These are phyloP conservation scores for Phytophthora idaei DNA, from an alignment of 352 stramenopile species.

Conservation along the genomic window DNA sequence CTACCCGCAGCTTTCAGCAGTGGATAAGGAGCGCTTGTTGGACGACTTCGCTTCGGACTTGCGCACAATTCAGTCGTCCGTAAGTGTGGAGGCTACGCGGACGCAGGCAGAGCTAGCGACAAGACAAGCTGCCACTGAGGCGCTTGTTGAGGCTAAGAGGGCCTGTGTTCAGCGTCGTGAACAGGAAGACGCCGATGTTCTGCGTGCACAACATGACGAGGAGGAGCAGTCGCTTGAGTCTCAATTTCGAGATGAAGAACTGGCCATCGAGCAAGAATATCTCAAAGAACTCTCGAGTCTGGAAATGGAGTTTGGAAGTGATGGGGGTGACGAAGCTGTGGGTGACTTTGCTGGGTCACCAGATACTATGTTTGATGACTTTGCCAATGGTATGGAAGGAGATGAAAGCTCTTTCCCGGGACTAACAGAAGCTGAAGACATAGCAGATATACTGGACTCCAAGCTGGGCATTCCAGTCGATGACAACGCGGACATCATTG, in stretches of 20 bases:
- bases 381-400: constrained; percentile 9
- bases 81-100: constrained; percentile 59
- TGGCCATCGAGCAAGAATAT: constrained; percentile 64
- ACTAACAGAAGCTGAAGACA: neutral
- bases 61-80: constrained; percentile 43
- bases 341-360: constrained; percentile 36
- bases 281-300: constrained; percentile 49
- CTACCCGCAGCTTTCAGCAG: constrained; percentile 47
- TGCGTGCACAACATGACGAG: constrained; percentile 35
- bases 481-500: constrained; percentile 44
- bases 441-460: neutral
- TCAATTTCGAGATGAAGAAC: constrained; percentile 51
- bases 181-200: constrained; percentile 26
- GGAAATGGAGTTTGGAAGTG: constrained; percentile 53
- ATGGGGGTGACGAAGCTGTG: constrained; percentile 16
- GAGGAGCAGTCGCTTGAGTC: constrained; percentile 42
- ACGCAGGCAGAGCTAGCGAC: constrained; percentile 45
- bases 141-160: constrained; percentile 39
- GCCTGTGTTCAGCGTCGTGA: constrained; percentile 30
- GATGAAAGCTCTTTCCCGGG: constrained; percentile 11
- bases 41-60: constrained; percentile 63
- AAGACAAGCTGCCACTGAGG: constrained; percentile 35
- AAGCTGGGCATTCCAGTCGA: constrained; percentile 1
- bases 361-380: constrained; percentile 10
- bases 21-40: constrained; percentile 55